Evolutionary conservation across 139 green algal genomes (phyloP).

Genomic region (Prasinococcaceae sp.): DNA sequence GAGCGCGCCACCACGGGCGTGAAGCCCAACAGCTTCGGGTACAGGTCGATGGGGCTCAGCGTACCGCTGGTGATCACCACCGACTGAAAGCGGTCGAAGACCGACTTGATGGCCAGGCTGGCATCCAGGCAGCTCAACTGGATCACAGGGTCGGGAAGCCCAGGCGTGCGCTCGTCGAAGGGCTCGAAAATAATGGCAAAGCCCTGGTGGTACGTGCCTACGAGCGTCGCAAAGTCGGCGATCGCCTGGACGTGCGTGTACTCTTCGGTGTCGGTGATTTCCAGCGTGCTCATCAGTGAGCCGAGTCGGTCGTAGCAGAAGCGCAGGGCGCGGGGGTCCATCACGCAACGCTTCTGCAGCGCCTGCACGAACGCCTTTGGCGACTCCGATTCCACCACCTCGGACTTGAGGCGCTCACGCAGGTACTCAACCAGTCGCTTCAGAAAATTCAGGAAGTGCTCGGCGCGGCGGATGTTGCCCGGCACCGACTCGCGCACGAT

Average conservation of each 20-base stretch:
- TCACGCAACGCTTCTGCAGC: constrained; percentile 41
- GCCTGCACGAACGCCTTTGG: constrained; percentile 62
- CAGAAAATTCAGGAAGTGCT: constrained; percentile 97
- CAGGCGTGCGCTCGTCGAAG: constrained; percentile 84
- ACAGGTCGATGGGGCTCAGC: constrained; percentile 89
- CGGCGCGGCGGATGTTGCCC: constrained; percentile 84
- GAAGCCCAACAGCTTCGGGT: constrained; percentile 91
- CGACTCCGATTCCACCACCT: constrained; percentile 50
- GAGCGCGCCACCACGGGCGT: constrained; percentile 63
- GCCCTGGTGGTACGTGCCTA: constrained; percentile 80
- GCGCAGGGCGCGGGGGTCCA: constrained; percentile 55
- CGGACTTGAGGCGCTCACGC: constrained; percentile 34
- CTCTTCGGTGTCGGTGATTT: constrained; percentile 90
- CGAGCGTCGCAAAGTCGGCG: constrained; percentile 91
- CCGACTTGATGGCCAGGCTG: constrained; percentile 79
- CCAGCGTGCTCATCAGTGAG: constrained; percentile 86
- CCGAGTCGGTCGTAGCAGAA: constrained; percentile 96
- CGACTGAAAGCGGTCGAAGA: constrained; percentile 84
- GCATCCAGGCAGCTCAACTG: constrained; percentile 91
- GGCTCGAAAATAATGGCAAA: constrained; percentile 98
- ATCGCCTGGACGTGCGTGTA: constrained; percentile 58
- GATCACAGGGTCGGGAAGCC: constrained; percentile 84
- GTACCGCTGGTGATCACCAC: constrained; percentile 97
- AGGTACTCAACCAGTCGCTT: constrained; percentile 78
- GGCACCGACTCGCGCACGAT: constrained; percentile 73